Conservation (phyloP, 73 alveolate species). For the Paramecium sexaurelia region DNA sequence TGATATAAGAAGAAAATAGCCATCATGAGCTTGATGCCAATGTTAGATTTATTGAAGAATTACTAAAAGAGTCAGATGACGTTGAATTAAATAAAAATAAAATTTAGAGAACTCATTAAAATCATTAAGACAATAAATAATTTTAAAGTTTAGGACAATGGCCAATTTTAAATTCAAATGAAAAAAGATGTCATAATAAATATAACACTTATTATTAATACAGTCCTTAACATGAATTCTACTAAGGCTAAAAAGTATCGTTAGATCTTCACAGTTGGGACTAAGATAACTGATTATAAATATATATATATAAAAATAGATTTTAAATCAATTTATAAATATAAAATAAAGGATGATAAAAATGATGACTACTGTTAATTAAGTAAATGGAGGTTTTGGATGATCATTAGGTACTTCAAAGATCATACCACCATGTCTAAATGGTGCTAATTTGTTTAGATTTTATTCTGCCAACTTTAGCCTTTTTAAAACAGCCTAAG, state of each 20-base stretch:
- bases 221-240: not conserved
- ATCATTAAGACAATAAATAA: not conserved
- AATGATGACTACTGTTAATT: not conserved
- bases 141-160: constrained; percentile 27
- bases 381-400: not conserved
- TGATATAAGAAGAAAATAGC: constrained; percentile 61
- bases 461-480: not conserved
- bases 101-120: not conserved
- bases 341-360: not conserved
- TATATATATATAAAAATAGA: too few relatives aligned
- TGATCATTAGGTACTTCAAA: not conserved
- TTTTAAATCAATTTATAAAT: not conserved
- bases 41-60: constrained; percentile 65
- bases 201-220: constrained; percentile 35
- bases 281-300: constrained; percentile 7
- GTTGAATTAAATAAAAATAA: constrained; percentile 2
- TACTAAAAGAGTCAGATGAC: constrained; percentile 54
- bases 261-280: constrained; percentile 25
- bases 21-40: constrained; percentile 65
- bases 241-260: not conserved
- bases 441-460: not conserved
- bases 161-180: constrained; percentile 3
- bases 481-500: not conserved
- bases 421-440: constrained; percentile 37
- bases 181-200: constrained; percentile 5